A percentile compares a stretch with the other conserved stretches of the same genome.
Conservation (phyloP, 1,284 basidiomycete species). For the Trichosporon coremiiforme region DNA sequence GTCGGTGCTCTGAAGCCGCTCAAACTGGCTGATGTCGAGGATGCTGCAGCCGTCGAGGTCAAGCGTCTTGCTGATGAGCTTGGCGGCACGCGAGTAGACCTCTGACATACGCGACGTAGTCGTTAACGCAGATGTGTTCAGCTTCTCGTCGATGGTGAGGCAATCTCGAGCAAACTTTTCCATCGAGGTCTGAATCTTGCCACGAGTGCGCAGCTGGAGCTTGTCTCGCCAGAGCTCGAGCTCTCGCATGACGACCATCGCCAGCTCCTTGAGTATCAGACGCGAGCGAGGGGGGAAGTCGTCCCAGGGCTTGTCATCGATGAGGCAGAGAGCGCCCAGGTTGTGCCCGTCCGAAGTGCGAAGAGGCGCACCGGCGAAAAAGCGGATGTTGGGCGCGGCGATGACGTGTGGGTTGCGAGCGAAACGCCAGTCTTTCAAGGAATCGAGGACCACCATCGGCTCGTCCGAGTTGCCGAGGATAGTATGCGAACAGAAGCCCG, state of each 20-base stretch:
- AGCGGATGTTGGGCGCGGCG: constrained; percentile 70
- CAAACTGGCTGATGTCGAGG: constrained; percentile 89
- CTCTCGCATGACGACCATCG: constrained; percentile 88
- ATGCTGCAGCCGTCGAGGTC: constrained; percentile 90
- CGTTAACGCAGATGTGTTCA: constrained; percentile 38
- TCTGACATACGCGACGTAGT: constrained; percentile 68
- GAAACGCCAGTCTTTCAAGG: constrained; percentile 84
- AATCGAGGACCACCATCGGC: constrained; percentile 81
- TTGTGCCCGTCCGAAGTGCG: constrained; percentile 87
- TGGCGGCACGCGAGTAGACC: constrained; percentile 83
- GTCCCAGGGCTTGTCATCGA: constrained; percentile 78
- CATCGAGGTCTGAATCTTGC: constrained; percentile 92
- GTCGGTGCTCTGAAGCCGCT: constrained; percentile 67
- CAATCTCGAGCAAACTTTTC: constrained; percentile 94
- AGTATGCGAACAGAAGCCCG: constrained; percentile 27
- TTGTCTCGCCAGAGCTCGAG: constrained; percentile 94
- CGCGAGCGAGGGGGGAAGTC: constrained; percentile 87
- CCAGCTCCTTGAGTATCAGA: constrained; percentile 92
- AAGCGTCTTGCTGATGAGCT: constrained; percentile 82
- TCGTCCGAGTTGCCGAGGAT: constrained; percentile 71
- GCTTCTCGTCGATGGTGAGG: constrained; percentile 75
- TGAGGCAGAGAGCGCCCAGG: constrained; percentile 81
- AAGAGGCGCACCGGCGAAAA: constrained; percentile 89
- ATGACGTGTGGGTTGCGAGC: constrained; percentile 69
- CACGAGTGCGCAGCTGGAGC: constrained; percentile 87